Conservation (phyloP, 345 rosid species). For the Chamaenerion angustifolium region DNA sequence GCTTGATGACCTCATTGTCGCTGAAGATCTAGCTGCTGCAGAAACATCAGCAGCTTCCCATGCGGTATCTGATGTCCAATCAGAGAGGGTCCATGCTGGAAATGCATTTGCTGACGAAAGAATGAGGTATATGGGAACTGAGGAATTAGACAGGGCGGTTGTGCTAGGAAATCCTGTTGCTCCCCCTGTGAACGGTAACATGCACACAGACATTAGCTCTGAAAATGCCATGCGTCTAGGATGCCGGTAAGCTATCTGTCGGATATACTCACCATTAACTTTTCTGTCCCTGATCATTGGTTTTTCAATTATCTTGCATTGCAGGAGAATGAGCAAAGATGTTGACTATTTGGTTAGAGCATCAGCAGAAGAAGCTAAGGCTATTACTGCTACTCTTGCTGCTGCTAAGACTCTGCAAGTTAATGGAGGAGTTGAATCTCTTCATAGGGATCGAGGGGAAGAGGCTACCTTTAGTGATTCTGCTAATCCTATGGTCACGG, state of each 20-base stretch:
- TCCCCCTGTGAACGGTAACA: slow-evolving; percentile 83
- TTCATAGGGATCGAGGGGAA: slow-evolving; percentile 72
- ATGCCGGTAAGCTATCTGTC: slow-evolving; percentile 35
- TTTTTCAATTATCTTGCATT: slow-evolving; percentile 8
- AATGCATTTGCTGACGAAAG: slow-evolving; percentile 67
- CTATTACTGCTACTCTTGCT: slow-evolving; percentile 86
- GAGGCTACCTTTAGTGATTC: slow-evolving; percentile 95
- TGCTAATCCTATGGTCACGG: slow-evolving; percentile 45
- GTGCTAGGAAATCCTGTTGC: slow-evolving; percentile 88
- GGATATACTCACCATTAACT: background rate
- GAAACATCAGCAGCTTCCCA: slow-evolving; percentile 76
- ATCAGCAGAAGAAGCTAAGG: slow-evolving; percentile 98
- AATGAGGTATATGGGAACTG: slow-evolving; percentile 29
- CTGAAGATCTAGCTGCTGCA: slow-evolving; percentile 92
- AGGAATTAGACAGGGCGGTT: slow-evolving; percentile 35
- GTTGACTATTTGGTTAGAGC: slow-evolving; percentile 95
- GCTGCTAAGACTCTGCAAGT: slow-evolving; percentile 94
- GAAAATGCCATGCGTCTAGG: slow-evolving; percentile 81
- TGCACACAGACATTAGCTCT: slow-evolving; percentile 86
- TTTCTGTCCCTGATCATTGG: slow-evolving; percentile 5
- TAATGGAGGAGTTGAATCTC: slow-evolving; percentile 82
- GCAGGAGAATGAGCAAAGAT: slow-evolving; percentile 82
- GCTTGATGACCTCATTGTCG: slow-evolving; percentile 94
- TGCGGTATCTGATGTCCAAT: slow-evolving; percentile 18
- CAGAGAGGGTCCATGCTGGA: slow-evolving; percentile 44